Base-by-base conservation (phyloP, 352 stramenopile genomes). In the Albugo candida region DNA sequence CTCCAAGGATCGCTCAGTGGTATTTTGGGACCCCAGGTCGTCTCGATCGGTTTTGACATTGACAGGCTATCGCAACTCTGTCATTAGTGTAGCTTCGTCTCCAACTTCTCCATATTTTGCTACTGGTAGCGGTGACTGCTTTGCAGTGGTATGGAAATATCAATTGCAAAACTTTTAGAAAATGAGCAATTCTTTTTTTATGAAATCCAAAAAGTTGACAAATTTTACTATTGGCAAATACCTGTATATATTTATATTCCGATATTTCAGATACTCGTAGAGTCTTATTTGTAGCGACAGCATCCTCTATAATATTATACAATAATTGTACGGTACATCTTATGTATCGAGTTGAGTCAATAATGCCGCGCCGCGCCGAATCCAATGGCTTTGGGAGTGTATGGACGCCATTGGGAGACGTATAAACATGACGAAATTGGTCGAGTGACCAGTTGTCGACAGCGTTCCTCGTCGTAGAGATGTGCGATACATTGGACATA, bases 341-440 rank as follows among this genome's bases (percentile, higher is more conserved):
- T 69, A 87, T 37, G 70, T 91, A 58, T 97, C 84, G 24, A 97
- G 66, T 54, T 95, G 83, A 1, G 82, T 95, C 24, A 97, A 74
- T 56, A 97, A 74, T 18, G 92, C 92, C 14, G 95, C 84, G 20
- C 92, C 92, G 17, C 83, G 69, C 47, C 92, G 86, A 52, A 97
- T 95, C 85, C 87, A 97, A 59, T 96, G 82, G 52, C 96, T 95
- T 56, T 96, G 83, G 13, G 75, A 65, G 48, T 96, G 79, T 35
- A 71, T 41, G 1, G 59, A 56, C 35, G 72, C 67, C 68, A 96
- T 96, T 20, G 88, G 91, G 18, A 97, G 52, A 36, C 77, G 72
- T 36, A 96, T 80, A 14, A 80, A 95, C 82, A 96, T 95, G 59
- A 97, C 87, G 62, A 97, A 97, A 64, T 97, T 97, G 19, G 88